These are phyloP conservation scores for Scheffersomyces stipitis DNA, from an alignment of 805 yeast species.

Conservation along the genomic window DNA sequence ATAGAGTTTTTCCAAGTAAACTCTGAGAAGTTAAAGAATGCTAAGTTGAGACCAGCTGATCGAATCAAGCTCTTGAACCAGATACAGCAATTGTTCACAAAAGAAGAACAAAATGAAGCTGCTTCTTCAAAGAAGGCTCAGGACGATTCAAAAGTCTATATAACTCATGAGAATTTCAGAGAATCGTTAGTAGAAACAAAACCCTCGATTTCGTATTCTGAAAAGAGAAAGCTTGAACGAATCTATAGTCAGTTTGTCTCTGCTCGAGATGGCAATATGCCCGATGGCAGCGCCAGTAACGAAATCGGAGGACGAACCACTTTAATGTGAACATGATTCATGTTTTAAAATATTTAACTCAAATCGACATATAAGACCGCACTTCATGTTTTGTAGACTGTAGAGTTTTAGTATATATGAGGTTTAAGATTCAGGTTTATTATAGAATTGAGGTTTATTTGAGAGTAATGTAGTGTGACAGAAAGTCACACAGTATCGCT, in stretches of 20 bases:
- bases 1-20: constrained; percentile 47
- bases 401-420: too few relatives aligned
- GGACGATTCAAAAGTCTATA: constrained; percentile 36
- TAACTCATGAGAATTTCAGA: constrained; percentile 54
- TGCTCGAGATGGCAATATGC: constrained; percentile 85
- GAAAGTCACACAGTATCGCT: neutral
- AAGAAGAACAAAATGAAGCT: constrained; percentile 6
- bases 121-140: constrained; percentile 6
- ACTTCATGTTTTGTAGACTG: too few relatives aligned
- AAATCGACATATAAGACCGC: too few relatives aligned
- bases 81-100: constrained; percentile 37
- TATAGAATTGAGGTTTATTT: too few relatives aligned
- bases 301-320: constrained; percentile 86
- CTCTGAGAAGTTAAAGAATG: constrained; percentile 25
- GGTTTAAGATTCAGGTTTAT: too few relatives aligned
- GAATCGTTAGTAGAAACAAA: constrained; percentile 73
- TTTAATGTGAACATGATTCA: constrained; percentile 51
- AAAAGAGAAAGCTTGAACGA: constrained; percentile 55
- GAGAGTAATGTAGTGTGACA: too few relatives aligned
- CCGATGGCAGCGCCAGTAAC: constrained; percentile 74
- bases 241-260: constrained; percentile 74
- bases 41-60: constrained; percentile 36
- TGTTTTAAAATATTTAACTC: too few relatives aligned
- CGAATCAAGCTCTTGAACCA: constrained; percentile 41
- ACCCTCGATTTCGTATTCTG: constrained; percentile 82